phyloP scores from a whole-genome alignment of 306 rosid species.

The Medicago arabica region DNA sequence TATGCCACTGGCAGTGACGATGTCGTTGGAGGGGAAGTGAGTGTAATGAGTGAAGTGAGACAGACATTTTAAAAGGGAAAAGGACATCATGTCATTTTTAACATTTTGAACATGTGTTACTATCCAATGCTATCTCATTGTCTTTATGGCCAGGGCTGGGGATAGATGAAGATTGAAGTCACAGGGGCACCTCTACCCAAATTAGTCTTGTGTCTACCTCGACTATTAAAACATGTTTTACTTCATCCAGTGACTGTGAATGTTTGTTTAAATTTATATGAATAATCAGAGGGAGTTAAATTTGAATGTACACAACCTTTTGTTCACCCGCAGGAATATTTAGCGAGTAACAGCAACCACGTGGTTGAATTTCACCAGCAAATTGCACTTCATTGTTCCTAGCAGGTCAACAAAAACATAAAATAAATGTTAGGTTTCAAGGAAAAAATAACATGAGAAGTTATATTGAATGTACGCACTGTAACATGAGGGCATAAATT shows the following conservation, averaged over 20 bases:
- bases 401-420: conserved; percentile 20
- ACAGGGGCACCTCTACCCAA: conserved; percentile 11
- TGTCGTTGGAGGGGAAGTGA: too few relatives aligned
- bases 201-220: neutral
- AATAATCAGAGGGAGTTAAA: conserved; percentile 18
- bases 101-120: too few relatives aligned
- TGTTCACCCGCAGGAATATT: conserved; percentile 66
- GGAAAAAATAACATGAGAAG: conserved; percentile 13
- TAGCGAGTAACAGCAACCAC: conserved; percentile 79
- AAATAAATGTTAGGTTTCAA: conserved; percentile 22
- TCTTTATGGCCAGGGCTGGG: too few relatives aligned
- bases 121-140: too few relatives aligned
- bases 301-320: conserved; percentile 57
- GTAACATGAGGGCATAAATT: conserved; percentile 18
- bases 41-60: too few relatives aligned
- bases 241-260: conserved; percentile 18
- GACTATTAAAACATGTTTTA: conserved; percentile 4
- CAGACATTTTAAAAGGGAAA: too few relatives aligned
- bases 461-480: conserved; percentile 1
- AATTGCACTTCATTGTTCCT: conserved; percentile 98
- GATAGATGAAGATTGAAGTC: too few relatives aligned
- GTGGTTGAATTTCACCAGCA: conserved; percentile 93
- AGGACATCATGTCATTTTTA: too few relatives aligned
- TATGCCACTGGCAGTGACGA: too few relatives aligned
- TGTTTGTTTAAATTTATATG: conserved; percentile 14